Base-by-base conservation (phyloP, 495 filamentous ascomycete species). In the Penicillium mononematosum region DNA sequence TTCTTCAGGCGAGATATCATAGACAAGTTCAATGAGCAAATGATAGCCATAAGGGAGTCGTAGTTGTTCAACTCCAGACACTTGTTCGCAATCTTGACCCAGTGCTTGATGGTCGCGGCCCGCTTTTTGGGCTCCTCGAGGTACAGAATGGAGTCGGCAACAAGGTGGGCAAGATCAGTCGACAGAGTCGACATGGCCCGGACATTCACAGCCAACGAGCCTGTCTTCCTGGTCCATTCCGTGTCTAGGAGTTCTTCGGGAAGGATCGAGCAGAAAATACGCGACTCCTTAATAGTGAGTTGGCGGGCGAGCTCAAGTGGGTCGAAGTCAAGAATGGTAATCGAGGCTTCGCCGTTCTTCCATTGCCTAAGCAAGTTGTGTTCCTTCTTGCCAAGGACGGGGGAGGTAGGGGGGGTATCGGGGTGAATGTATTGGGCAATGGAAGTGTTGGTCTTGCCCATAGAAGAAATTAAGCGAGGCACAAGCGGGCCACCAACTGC, bases 41-140 rank as follows among this genome's bases (percentile, higher is more conserved):
- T 90, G 65, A 99, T 96, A 12, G 93, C 91, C 90, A 96, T 96
- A 41, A 98, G 78, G 1, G 91, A 89, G 65, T 98, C 92, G 69
- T 98, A 99, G 74, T 99, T 99, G 72, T 92, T 89, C 8, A 99
- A 79, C 58, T 91, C 86, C 11, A 95, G 77, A 64, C 91, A 96
- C 58, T 88, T 88, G 66, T 87, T 85, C 2, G 90, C 89, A 58
- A 98, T 89, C 78, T 99, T 99, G 53, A 96, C 90, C 95, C 95
- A 99, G 63, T 97, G 92, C 77, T 99, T 98, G 77, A 99, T 94
- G 45, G 91, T 85, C 2, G 79, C 69, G 3, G 95, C 94, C 34
- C 95, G 85, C 75, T 91, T 95, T 79, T 97, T 98, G 12, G 86
- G 85, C 71, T 98, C 95, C 48, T 91, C 83, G 27, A 88, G 78